Percentiles rank a stretch among this genome's conserved stretches.
Conservation (phyloP, 2,329 filamentous ascomycete genomes). For the Fusarium camptoceras region DNA sequence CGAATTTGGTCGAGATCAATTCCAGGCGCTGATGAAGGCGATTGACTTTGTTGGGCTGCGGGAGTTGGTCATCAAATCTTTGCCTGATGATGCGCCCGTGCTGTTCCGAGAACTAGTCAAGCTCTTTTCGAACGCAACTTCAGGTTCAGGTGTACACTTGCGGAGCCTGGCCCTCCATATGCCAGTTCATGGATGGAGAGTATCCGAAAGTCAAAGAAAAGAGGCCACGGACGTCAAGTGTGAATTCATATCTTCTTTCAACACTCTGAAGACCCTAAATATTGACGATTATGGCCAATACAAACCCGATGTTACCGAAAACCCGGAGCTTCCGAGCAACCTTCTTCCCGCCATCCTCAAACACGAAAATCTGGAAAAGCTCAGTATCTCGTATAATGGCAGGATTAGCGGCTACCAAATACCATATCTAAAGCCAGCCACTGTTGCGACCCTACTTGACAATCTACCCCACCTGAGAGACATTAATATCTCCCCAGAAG, state of each 20-base stretch:
- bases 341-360: conserved; percentile 25
- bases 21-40: neutral
- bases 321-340: conserved; percentile 1
- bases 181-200: fast-evolving
- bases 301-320: neutral
- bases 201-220: neutral
- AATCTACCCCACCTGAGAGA: conserved; percentile 15
- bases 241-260: neutral
- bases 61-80: neutral
- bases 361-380: conserved; percentile 16
- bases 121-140: neutral
- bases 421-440: conserved; percentile 21
- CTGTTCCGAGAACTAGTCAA: neutral
- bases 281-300: neutral
- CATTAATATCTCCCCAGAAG: conserved; percentile 22
- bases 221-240: neutral
- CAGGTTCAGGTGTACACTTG: neutral
- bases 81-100: neutral
- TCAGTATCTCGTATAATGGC: conserved; percentile 16
- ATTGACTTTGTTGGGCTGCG: neutral
- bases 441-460: conserved; percentile 17
- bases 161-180: neutral
- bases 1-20: neutral
- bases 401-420: neutral
- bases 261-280: neutral